Evolutionary conservation across 2,329 filamentous ascomycete species (phyloP).

Genomic region (Lasiodiplodia sp.): DNA sequence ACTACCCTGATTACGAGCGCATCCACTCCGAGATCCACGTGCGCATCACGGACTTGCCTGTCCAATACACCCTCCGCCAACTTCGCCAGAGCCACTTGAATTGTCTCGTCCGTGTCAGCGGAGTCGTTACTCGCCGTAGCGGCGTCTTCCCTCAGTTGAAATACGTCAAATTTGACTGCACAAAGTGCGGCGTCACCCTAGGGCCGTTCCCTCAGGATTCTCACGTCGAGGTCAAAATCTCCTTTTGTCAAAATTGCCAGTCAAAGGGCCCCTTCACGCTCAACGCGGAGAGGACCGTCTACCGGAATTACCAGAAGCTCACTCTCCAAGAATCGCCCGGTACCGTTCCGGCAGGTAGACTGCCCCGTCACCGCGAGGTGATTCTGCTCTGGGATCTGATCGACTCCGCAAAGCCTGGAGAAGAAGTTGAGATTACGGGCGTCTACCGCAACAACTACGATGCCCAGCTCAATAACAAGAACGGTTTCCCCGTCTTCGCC

Average conservation of each 20-base stretch:
- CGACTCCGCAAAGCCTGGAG: conserved; percentile 93
- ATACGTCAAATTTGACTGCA: conserved; percentile 98
- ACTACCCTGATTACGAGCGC: conserved; percentile 96
- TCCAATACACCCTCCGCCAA: conserved; percentile 93
- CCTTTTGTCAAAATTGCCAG: conserved; percentile 96
- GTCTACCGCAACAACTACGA: conserved; percentile 99
- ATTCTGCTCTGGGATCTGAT: conserved; percentile 97
- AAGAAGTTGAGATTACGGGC: conserved; percentile 96
- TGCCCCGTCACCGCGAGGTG: conserved; percentile 92
- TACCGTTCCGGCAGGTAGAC: conserved; percentile 92
- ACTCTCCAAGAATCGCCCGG: conserved; percentile 97
- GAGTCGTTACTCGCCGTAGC: conserved; percentile 91
- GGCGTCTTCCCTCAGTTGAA: conserved; percentile 98
- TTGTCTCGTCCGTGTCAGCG: conserved; percentile 90
- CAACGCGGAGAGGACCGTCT: conserved; percentile 97
- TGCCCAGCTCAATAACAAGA: conserved; percentile 96
- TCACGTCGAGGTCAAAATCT: conserved; percentile 93
- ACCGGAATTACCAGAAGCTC: conserved; percentile 98
- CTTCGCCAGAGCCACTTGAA: conserved; percentile 95
- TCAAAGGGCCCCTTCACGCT: conserved; percentile 92
- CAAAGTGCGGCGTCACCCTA: conserved; percentile 88
- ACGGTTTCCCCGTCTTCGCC: conserved; percentile 97
- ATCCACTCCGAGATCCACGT: conserved; percentile 99
- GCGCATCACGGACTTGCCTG: conserved; percentile 91
- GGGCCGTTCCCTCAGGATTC: conserved; percentile 98